A percentile compares a stretch with the other conserved stretches of the same genome.
Evolutionary conservation across 257 asterid species (phyloP).

Genomic region (Nicotiana attenuata): DNA sequence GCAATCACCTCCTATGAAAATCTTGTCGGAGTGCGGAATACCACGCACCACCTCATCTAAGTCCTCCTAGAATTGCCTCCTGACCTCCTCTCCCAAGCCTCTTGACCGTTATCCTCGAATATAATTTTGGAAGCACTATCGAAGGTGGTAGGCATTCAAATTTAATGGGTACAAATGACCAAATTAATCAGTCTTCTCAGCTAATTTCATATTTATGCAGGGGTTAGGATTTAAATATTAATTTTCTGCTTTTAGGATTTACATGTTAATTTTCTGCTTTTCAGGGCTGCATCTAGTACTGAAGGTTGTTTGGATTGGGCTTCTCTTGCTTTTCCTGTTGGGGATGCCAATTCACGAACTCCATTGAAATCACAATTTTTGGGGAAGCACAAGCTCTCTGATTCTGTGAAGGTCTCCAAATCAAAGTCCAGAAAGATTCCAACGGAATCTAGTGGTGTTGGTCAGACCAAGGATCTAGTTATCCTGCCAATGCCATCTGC

Average conservation of each 20-base stretch:
- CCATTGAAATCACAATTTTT: conserved; percentile 30
- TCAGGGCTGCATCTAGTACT: conserved; percentile 42
- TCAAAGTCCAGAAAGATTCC: conserved; percentile 48
- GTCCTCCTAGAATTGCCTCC: no score
- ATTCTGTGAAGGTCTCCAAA: conserved; percentile 47
- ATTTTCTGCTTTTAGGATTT: conserved; percentile 8
- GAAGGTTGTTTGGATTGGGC: conserved; percentile 43
- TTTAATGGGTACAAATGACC: background rate
- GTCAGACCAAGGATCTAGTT: conserved; percentile 28
- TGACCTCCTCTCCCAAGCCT: no score
- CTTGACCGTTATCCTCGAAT: background rate
- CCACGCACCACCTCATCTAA: no score
- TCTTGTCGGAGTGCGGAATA: no score
- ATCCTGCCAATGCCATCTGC: conserved; percentile 30
- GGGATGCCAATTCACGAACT: conserved; percentile 34
- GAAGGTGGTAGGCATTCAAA: conserved; percentile 1
- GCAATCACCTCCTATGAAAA: no score
- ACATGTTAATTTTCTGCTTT: conserved; percentile 5
- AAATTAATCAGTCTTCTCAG: background rate
- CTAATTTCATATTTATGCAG: background rate
- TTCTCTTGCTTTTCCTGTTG: conserved; percentile 34
- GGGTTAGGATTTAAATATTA: background rate
- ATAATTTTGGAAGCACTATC: background rate
- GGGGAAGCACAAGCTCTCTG: conserved; percentile 69
- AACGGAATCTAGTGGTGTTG: conserved; percentile 31